Base-by-base conservation (phyloP, 2,329 filamentous ascomycete genomes). In the Verticillium klebahnii region DNA sequence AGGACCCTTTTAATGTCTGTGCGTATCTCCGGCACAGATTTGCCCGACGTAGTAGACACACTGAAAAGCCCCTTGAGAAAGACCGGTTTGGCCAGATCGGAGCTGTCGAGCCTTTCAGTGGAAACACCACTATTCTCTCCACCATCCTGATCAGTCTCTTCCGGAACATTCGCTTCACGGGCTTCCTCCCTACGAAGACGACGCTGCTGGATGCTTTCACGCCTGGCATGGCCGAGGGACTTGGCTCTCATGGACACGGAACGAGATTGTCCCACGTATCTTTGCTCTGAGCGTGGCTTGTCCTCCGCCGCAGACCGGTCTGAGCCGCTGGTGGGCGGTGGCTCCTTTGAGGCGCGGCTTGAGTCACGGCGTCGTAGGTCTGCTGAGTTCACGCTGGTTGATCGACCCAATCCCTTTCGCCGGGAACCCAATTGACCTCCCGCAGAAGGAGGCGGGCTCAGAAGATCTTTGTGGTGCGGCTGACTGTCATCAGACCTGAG, bases 41-140 rank as follows among this genome's bases (percentile, higher is more conserved):
- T 96, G 71, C 89, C 95, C 62, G 93, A 97, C 7, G 95, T 99
- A 0, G 95, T 99, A 4, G 92, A 96, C 60, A 98, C 95, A 70
- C 94, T 98, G 78, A 99, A 98, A 19, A 99, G 82, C 5, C 95
- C 95, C 76, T 98, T 99, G 62, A 99, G 85, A 74, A 90, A 98
- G 3, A 98, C 95, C 0, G 95, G 95, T 74, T 97, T 97, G 60
- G 94, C 89, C 64, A 94, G 85, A 67, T 96, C 92, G 5, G 90
- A 88, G 67, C 85, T 87, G 64, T 86, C 83, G 11, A 89, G 74
- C 29, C 84, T 78, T 50, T 89, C 86, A 2, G 82, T 85, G 9
- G 86, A 89, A 32, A 82, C 75, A 3, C 85, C 84, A 62, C 85
- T 88, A 37, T 80, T 80, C 62, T 87, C 84, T 19, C 83, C 85